These are phyloP conservation scores for Auriscalpium vulgare DNA, from an alignment of 768 basidiomycete species.

Conservation along the genomic window DNA sequence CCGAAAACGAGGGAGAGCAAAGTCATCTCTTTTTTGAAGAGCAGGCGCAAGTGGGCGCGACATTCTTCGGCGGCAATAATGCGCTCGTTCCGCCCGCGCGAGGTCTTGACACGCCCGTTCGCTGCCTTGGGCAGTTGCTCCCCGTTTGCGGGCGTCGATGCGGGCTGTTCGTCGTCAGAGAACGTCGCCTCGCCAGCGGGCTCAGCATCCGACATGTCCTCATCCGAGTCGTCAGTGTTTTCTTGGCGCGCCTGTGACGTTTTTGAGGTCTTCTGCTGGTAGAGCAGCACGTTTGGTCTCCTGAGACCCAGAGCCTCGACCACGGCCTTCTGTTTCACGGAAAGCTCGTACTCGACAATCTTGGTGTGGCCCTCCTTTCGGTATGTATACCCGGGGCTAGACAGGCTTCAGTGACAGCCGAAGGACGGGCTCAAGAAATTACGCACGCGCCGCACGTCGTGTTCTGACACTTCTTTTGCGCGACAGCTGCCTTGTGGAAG, in stretches of 20 bases:
- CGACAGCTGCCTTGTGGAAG: conserved; percentile 61
- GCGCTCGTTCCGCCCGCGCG: conserved; percentile 80
- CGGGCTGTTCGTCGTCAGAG: conserved; percentile 38
- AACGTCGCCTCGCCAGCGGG: conserved; percentile 39
- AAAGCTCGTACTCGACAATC: conserved; percentile 88
- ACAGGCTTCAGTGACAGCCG: background rate
- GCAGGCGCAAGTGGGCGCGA: conserved; percentile 82
- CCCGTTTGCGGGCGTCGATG: conserved; percentile 25
- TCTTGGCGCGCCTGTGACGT: background rate
- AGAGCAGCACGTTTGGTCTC: conserved; percentile 70
- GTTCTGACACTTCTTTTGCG: conserved; percentile 67
- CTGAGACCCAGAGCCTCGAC: conserved; percentile 44
- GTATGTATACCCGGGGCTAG: conserved; percentile 74
- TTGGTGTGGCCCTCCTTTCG: conserved; percentile 93
- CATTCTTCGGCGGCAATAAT: conserved; percentile 89
- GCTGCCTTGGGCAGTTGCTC: conserved; percentile 36
- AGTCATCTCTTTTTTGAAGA: conserved; percentile 78
- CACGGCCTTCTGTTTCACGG: conserved; percentile 64
- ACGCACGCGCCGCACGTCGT: conserved; percentile 74
- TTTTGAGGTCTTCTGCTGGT: conserved; percentile 27
- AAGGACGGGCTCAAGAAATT: background rate
- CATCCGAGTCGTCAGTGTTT: conserved; percentile 34
- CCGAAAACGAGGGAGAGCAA: conserved; percentile 87
- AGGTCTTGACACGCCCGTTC: conserved; percentile 69
- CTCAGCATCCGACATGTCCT: conserved; percentile 43